Conservation (phyloP, 2,329 filamentous ascomycete species). For the Hypoxylon sp. region DNA sequence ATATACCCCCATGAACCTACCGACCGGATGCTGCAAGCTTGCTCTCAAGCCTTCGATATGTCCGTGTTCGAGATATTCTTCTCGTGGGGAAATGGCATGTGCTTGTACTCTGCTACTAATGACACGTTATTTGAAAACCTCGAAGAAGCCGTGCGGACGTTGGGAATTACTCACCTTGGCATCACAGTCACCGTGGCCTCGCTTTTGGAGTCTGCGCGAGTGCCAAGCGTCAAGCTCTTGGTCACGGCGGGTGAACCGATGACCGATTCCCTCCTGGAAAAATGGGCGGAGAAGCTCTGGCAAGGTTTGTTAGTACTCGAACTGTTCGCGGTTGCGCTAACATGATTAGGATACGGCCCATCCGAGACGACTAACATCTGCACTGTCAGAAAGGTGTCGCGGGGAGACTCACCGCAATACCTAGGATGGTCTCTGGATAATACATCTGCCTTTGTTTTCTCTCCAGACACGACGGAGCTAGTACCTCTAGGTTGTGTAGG, state of each 20-base stretch:
- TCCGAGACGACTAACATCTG: constrained; percentile 92
- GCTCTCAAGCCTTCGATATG: constrained; percentile 87
- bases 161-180: constrained; percentile 82
- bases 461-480: constrained; percentile 58
- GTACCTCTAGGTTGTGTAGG: constrained; percentile 80
- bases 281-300: constrained; percentile 78
- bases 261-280: constrained; percentile 75
- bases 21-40: constrained; percentile 81
- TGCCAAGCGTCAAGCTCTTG: constrained; percentile 79
- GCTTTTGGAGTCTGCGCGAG: constrained; percentile 74
- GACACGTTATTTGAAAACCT: constrained; percentile 80
- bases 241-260: constrained; percentile 86
- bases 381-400: constrained; percentile 74
- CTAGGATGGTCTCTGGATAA: constrained; percentile 82
- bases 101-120: constrained; percentile 80
- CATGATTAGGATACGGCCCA: constrained; percentile 75
- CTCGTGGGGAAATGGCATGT: constrained; percentile 82
- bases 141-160: constrained; percentile 71
- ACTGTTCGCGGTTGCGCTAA: constrained; percentile 9
- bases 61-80: constrained; percentile 94
- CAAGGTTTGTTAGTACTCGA: constrained; percentile 64
- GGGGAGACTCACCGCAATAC: constrained; percentile 74
- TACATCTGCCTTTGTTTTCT: constrained; percentile 78
- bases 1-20: constrained; percentile 70
- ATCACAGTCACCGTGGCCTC: constrained; percentile 88